phyloP scores from a whole-genome alignment of 106 monocot species.

The Dioscorea alata region DNA sequence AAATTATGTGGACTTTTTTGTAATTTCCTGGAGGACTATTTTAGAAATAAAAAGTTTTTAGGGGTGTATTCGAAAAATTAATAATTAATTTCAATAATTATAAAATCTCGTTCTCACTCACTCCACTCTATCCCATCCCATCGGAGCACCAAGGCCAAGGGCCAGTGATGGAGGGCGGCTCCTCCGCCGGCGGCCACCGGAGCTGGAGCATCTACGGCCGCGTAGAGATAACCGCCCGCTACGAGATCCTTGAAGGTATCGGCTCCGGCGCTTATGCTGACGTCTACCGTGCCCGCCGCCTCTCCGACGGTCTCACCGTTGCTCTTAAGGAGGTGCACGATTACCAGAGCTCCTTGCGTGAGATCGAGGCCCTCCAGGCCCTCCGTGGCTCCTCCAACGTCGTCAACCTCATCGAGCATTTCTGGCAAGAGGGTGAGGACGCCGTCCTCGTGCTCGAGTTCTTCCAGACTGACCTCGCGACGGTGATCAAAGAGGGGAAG shows the following conservation, averaged over 20 bases:
- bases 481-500: constrained; percentile 52
- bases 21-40: no score
- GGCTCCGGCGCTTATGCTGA: constrained; percentile 94
- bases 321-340: constrained; percentile 97
- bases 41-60: no score
- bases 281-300: constrained; percentile 81
- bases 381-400: constrained; percentile 32
- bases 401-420: constrained; percentile 36
- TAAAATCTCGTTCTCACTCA: no score
- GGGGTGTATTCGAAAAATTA: no score
- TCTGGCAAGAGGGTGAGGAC: constrained; percentile 34
- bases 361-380: constrained; percentile 39
- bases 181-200: constrained; percentile 1
- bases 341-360: constrained; percentile 37
- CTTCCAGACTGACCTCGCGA: constrained; percentile 30
- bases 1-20: no score
- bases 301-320: constrained; percentile 55
- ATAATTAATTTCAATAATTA: no score
- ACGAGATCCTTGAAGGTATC: constrained; percentile 65
- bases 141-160: no score
- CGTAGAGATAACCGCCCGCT: constrained; percentile 60
- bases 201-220: constrained; percentile 98
- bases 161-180: no score
- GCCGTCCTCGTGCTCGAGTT: constrained; percentile 43
- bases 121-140: no score